Conservation (phyloP, 2,329 filamentous ascomycete species). For the Talaromyces pinophilus region DNA sequence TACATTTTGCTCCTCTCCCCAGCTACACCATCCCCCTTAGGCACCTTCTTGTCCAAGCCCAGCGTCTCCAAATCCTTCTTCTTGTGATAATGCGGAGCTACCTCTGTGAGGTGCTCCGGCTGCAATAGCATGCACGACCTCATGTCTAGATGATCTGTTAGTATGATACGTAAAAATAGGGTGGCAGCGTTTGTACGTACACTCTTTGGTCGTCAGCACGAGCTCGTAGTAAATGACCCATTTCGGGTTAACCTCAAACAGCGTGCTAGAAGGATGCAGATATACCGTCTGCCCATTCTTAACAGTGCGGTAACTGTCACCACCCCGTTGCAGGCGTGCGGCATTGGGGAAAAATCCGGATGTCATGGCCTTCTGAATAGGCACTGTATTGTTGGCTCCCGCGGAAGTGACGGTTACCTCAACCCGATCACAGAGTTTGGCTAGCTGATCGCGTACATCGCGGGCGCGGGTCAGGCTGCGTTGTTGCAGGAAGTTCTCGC, state of each 20-base stretch:
- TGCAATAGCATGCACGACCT: slow-evolving; percentile 37
- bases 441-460: slow-evolving; percentile 89
- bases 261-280: slow-evolving; percentile 83
- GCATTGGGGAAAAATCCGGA: slow-evolving; percentile 95
- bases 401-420: slow-evolving; percentile 72
- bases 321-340: slow-evolving; percentile 76
- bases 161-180: too few relatives aligned
- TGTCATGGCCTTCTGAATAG: slow-evolving; percentile 84
- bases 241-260: slow-evolving; percentile 78
- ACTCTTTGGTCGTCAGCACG: slow-evolving; percentile 93
- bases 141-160: too few relatives aligned
- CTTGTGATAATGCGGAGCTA: slow-evolving; percentile 94
- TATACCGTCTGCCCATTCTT: slow-evolving; percentile 88
- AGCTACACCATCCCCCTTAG: slow-evolving; percentile 56
- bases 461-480: slow-evolving; percentile 83
- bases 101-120: slow-evolving; percentile 79
- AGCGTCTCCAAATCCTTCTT: slow-evolving; percentile 82
- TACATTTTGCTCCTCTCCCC: slow-evolving; percentile 40
- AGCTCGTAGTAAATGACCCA: slow-evolving; percentile 86
- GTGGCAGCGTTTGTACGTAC: slow-evolving; percentile 54
- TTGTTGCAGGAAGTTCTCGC: slow-evolving; percentile 92
- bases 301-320: slow-evolving; percentile 85
- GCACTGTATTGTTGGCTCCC: slow-evolving; percentile 69
- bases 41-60: slow-evolving; percentile 73
- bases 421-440: slow-evolving; percentile 88